Evolutionary conservation across 1,284 basidiomycete genomes (phyloP), one percentile per base, ranked within the genome.

Genomic region (Peniophora sp.): DNA sequence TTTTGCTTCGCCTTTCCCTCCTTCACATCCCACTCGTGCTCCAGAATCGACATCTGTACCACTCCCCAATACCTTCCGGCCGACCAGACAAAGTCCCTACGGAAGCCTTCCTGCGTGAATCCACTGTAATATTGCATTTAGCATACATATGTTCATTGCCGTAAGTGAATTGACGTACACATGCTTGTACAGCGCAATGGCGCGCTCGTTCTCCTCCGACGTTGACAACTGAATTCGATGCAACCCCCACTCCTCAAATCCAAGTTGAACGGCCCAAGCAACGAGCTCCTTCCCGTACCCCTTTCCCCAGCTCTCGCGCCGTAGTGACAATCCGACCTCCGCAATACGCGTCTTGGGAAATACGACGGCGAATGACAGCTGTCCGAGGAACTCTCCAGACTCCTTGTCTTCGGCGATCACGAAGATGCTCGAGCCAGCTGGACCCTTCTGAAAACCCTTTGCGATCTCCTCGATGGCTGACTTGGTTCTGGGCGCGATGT

Each of bases 261-360:
- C 36, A 27, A 39, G 41, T 25, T 23, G 36, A 11, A 49, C 38
- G 16, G 35, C 48, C 48, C 45, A 34, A 17, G 1, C 27, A n/a
- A 51, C 47, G 16, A 38, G 45, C 50, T 51, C 48, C 27, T 44
- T 51, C 36, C 36, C 46, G 11, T 51, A 39, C 17, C 24, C 22
- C 16, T n/a, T n/a, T 34, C 38, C 17, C 25, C n/a, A 16, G 11
- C 41, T 22, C 20, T 12, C 17, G 16, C 19, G 47, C 25, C 22
- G 23, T 12, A 32, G 24, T 32, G 50, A 23, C 22, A 35, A 43
- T 11, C 38, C 46, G 24, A 51, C 10, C 27, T 25, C 44, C 3
- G 47, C 27, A 17, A 34, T 32, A 12, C 38, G 16, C 24, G 32
- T 51, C 48, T 48, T 48, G 47, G 35, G 16, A 14, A 41, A 6